Conservation (phyloP, 2,329 filamentous ascomycete species). For the Penicillium sp. region DNA sequence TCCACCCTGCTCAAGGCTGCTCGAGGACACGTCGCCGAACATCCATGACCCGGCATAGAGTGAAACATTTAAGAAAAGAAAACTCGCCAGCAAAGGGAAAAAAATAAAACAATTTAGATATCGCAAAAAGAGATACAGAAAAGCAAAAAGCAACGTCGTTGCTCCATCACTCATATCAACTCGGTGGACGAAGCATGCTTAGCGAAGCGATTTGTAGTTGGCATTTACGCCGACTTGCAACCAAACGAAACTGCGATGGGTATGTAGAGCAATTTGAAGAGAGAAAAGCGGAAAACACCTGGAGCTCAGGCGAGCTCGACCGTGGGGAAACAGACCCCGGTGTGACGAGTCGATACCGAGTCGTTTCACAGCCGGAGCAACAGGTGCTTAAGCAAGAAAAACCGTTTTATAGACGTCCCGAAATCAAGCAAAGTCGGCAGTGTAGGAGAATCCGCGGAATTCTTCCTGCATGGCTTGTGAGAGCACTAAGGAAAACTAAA, state of each 20-base stretch:
- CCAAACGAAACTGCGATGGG: conserved; percentile 21
- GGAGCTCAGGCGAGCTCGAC: conserved; percentile 7
- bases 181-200: conserved; percentile 16
- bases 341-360: conserved; percentile 4
- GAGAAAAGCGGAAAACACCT: conserved; percentile 17
- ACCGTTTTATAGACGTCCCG: conserved; percentile 6
- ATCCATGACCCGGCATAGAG: conserved; percentile 14
- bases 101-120: conserved; percentile 24
- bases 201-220: conserved; percentile 9
- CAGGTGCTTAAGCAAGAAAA: conserved; percentile 13
- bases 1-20: not conserved
- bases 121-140: conserved; percentile 9
- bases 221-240: conserved; percentile 17
- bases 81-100: conserved; percentile 2
- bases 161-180: conserved; percentile 22
- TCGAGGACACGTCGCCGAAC: conserved; percentile 1
- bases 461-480: conserved; percentile 99
- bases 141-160: conserved; percentile 13
- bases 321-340: conserved; percentile 8
- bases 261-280: conserved; percentile 23
- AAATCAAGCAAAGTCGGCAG: conserved; percentile 73
- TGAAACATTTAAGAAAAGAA: conserved; percentile 8
- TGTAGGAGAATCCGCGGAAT: conserved; percentile 98
- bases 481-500: conserved; percentile 57
- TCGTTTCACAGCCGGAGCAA: conserved; percentile 1